A percentile compares a stretch with the other conserved stretches of the same genome.
Conservation (phyloP, 805 yeast species). For the Limtongozyma cylindracea region DNA sequence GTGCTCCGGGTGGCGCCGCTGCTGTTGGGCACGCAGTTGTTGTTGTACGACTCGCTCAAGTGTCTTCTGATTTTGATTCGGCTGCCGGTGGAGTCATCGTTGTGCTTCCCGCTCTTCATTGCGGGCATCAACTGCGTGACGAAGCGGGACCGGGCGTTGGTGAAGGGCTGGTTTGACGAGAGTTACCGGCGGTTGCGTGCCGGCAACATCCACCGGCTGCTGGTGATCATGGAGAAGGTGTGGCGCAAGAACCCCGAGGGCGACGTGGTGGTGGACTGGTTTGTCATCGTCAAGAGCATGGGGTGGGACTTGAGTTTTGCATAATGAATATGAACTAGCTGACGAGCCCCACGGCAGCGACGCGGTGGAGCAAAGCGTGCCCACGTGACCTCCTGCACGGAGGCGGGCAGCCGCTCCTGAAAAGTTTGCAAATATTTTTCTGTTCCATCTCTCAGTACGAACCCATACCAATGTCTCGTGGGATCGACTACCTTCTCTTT, state of each 20-base stretch:
- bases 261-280: constrained; percentile 46
- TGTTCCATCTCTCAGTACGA: too few relatives aligned
- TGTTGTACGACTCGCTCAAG: constrained; percentile 24
- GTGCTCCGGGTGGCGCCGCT: constrained; percentile 34
- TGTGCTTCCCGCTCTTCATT: constrained; percentile 57
- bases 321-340: too few relatives aligned
- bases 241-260: constrained; percentile 26
- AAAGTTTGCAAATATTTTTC: too few relatives aligned
- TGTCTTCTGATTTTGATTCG: constrained; percentile 37
- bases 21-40: constrained; percentile 32
- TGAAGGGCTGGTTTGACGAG: constrained; percentile 24
- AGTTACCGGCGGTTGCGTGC: constrained; percentile 41
- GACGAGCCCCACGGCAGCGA: too few relatives aligned
- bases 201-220: constrained; percentile 26
- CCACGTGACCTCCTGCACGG: too few relatives aligned
- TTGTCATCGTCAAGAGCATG: constrained; percentile 29
- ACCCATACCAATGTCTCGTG: too few relatives aligned
- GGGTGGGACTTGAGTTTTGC: constrained; percentile 74
- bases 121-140: constrained; percentile 47
- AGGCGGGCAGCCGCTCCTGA: too few relatives aligned
- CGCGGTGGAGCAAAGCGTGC: too few relatives aligned
- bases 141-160: constrained; percentile 20
- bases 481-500: constrained; percentile 71
- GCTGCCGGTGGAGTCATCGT: constrained; percentile 41
- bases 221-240: constrained; percentile 17